These are phyloP conservation scores for Agarophyton chilense DNA, from an alignment of 23 red algal species.

Conservation along the genomic window DNA sequence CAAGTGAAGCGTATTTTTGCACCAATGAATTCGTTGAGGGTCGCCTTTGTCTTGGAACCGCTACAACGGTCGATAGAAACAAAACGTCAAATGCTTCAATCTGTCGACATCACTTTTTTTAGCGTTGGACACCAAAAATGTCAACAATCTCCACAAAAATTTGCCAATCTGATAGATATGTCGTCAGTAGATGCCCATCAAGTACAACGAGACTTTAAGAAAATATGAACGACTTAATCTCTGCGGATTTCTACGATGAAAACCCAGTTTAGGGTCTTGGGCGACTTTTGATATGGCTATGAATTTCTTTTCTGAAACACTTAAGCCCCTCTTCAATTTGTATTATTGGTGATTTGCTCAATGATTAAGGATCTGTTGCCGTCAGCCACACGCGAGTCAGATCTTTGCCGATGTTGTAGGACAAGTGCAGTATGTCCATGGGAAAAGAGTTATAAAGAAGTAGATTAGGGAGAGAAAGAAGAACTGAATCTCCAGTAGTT, in stretches of 20 bases:
- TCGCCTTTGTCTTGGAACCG: neutral
- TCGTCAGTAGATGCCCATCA: neutral
- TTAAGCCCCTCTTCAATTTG: neutral
- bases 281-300: neutral
- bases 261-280: neutral
- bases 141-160: neutral
- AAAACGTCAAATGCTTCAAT: neutral
- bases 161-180: neutral
- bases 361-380: neutral
- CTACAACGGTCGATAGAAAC: slow-evolving; percentile 27
- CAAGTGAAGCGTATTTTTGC: neutral
- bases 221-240: neutral
- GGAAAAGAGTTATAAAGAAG: neutral
- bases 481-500: too few species aligned
- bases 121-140: neutral
- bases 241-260: slow-evolving; percentile 5
- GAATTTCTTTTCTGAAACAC: neutral
- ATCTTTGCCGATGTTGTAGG: slow-evolving; percentile 5
- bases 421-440: slow-evolving; percentile 14
- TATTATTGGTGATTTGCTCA: too few species aligned
- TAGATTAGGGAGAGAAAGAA: neutral
- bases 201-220: neutral
- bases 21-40: neutral
- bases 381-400: neutral
- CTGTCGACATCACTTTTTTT: neutral